Evolutionary conservation across 2,329 filamentous ascomycete genomes (phyloP), one percentile per base, ranked within the genome.

Genomic region (Venturia pyrina): DNA sequence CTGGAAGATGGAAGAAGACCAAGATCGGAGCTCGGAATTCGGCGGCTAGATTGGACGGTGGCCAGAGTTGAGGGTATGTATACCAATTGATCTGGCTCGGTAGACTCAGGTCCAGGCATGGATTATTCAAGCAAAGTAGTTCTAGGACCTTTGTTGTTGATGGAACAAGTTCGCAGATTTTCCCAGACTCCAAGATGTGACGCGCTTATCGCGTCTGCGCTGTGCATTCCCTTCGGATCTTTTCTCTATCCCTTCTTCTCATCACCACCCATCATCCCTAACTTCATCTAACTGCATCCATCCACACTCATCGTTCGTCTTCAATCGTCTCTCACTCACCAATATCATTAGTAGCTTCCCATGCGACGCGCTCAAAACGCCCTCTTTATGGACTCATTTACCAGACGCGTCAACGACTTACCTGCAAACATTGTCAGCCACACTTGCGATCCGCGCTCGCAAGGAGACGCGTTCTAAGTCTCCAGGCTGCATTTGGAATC

Each of bases 401-500:
- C 43, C 43, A 44, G 10, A 13, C 46, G 46, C 46, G 46, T 50
- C 21, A 8, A 65, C 66, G 5, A 63, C 41, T 28, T 65, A 56
- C 10, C 63, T 67, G 28, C 40, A 15, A n/a, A n/a, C 11, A 17
- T 24, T 34, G 43, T 67, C 46, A 67, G 63, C 57, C 28, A 13
- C 10, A 15, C 15, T 37, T 6, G 19, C 17, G 6, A 10, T 7
- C 21, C 37, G 37, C 37, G 37, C 10, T 5, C 37, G 37, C 37
- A 40, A 40, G n/a, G 43, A 57, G 21, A 48, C 10, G 24, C 13
- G n/a, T 60, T 5, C 7, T 37, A 24, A 37, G 59, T 67, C 70
- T 61, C 73, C 71, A 62, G 73, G 70, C 69, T 73, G 71, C 17
- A 70, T 56, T 37, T 71, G 64, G 60, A 70, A 63, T 46, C 43